A percentile compares a stretch with the other conserved stretches of the same genome.
These are phyloP conservation scores for Botrytis galanthina DNA, from an alignment of 2,329 filamentous ascomycete species.

Conservation along the genomic window DNA sequence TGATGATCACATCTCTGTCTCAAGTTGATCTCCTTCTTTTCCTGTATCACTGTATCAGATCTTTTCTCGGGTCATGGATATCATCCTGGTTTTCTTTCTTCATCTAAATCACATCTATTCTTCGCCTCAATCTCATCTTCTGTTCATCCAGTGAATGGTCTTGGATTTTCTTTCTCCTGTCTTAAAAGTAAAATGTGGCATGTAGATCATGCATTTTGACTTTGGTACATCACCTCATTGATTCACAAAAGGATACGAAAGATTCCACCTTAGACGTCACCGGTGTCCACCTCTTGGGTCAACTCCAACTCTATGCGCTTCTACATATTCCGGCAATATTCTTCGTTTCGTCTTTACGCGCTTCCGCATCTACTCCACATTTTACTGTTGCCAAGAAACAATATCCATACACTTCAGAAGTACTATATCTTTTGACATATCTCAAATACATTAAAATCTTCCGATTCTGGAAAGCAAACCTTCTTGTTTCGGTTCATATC, in stretches of 20 bases:
- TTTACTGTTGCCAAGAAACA: slow-evolving; percentile 11
- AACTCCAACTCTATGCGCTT: slow-evolving; percentile 7
- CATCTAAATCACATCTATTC: slow-evolving; percentile 3
- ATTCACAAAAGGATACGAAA: not conserved
- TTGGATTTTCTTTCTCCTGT: not conserved
- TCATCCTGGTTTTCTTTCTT: not conserved
- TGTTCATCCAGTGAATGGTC: not conserved
- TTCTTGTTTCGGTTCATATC: slow-evolving; percentile 12
- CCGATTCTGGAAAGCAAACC: not conserved
- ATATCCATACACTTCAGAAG: not conserved
- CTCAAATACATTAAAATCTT: slow-evolving; percentile 17
- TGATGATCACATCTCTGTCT: slow-evolving; percentile 12
- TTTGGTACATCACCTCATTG: not conserved
- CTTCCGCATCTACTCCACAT: slow-evolving; percentile 9
- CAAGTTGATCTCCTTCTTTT: slow-evolving; percentile 12
- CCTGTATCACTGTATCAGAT: slow-evolving; percentile 9
- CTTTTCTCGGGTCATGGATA: not conserved
- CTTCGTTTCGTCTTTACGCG: slow-evolving; percentile 14
- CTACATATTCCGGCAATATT: slow-evolving; percentile 3
- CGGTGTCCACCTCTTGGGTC: not conserved
- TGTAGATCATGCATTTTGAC: slow-evolving; percentile 17
- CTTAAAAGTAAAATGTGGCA: slow-evolving; percentile 11
- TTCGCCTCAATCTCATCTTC: not conserved
- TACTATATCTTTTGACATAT: slow-evolving; percentile 29
- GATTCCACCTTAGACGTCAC: slow-evolving; percentile 13